Evolutionary conservation across 2,329 filamentous ascomycete species (phyloP), one percentile per base, ranked within the genome.

Genomic region (Dothistroma pini): DNA sequence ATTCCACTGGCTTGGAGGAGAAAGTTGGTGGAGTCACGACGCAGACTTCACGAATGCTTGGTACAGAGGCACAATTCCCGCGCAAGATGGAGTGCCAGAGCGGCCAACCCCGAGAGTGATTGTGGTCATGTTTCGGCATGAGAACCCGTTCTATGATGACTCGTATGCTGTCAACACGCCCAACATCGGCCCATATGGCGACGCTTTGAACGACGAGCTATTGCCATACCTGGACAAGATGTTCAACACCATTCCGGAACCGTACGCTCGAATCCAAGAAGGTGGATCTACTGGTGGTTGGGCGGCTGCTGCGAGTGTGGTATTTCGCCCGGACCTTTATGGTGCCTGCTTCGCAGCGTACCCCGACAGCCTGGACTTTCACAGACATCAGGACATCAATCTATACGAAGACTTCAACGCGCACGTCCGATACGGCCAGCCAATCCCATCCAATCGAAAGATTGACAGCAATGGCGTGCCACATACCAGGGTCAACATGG

Each of bases 131-230:
- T 74, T 76, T 63, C 73, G 75, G n/a, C 75, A 76, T 51, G 75
- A 77, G 63, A 63, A 69, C 0, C 71, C 75, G 0, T 76, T 70
- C 56, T 77, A 76, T 61, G 75, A 77, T 56, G 74, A 77, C 55
- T 76, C 74, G 0, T 76, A 76, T 57, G 74, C 71, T 0, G 75
- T 76, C 48, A 77, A 77, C 56, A 75, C 73, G 0, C 74, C 75
- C 2, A 77, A 77, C 52, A 65, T 77, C 7, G 75, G 75, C 3
- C 75, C 75, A 2, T 77, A 73, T 44, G 75, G 75, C 10, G 75
- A 76, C 25, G 75, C 75, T 1, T 71, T 77, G 65, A 77, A 77
- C 61, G 74, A 77, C n/a, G 75, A 77, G 54, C 67, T 77, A 2
- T 70, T 77, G 7, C 74, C 75, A 0, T 57, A 70, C 32, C 62